Evolutionary conservation across 2,329 filamentous ascomycete genomes (phyloP).

Genomic region (Fusarium sp.): DNA sequence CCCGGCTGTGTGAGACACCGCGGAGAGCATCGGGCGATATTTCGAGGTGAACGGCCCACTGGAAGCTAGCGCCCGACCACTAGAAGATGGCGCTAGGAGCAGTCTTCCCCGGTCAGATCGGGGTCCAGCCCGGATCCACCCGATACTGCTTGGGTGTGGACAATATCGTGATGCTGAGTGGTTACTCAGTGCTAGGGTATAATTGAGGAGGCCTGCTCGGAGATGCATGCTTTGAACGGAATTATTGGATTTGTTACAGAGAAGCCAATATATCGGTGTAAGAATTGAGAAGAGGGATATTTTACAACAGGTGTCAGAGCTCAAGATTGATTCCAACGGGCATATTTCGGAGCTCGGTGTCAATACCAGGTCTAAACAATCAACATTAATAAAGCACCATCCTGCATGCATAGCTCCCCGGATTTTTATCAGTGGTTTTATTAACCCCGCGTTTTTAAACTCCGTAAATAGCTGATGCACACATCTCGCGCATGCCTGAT

Average conservation of each 20-base stretch:
- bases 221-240: background rate
- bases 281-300: background rate
- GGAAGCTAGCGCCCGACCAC: constrained; percentile 32
- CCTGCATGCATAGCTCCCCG: background rate
- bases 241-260: background rate
- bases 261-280: background rate
- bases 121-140: constrained; percentile 43
- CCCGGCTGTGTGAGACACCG: constrained; percentile 27
- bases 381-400: background rate
- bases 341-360: constrained; percentile 32
- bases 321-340: constrained; percentile 2
- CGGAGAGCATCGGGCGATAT: constrained; percentile 42
- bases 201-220: constrained; percentile 1
- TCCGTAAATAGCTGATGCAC: background rate
- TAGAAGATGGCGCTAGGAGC: constrained; percentile 37
- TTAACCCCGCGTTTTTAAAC: constrained; percentile 26
- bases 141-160: constrained; percentile 33
- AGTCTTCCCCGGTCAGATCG: constrained; percentile 22
- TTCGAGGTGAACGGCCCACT: constrained; percentile 43
- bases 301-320: background rate
- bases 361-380: background rate
- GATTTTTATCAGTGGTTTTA: background rate
- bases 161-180: constrained; percentile 27
- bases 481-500: background rate
- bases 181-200: constrained; percentile 4